phyloP scores from a whole-genome alignment of 257 asterid genomes.

The Galeopsis tetrahit region DNA sequence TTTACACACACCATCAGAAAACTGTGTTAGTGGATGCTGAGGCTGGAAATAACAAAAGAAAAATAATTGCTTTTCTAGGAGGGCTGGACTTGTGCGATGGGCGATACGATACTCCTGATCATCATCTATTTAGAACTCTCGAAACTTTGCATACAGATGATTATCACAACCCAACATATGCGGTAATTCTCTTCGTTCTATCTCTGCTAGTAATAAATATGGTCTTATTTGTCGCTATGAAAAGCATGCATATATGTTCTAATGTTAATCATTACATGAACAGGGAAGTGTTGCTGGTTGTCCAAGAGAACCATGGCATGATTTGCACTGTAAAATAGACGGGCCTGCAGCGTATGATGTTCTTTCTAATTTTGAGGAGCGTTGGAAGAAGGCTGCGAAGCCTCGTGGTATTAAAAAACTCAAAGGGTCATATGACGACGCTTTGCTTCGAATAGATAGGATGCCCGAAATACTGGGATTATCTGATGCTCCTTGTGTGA shows the following conservation, averaged over 20 bases:
- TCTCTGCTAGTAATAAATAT: neutral
- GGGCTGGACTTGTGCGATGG: slow-evolving; percentile 97
- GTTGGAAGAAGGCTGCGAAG: slow-evolving; percentile 92
- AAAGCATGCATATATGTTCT: slow-evolving; percentile 13
- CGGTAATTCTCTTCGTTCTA: slow-evolving; percentile 51
- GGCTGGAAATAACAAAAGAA: slow-evolving; percentile 84
- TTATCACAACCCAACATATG: slow-evolving; percentile 90
- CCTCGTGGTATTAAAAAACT: slow-evolving; percentile 87
- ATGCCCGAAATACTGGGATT: slow-evolving; percentile 86
- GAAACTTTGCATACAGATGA: slow-evolving; percentile 79
- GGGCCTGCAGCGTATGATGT: slow-evolving; percentile 99
- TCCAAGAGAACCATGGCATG: slow-evolving; percentile 99
- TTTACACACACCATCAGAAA: slow-evolving; percentile 98
- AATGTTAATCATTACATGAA: slow-evolving; percentile 12
- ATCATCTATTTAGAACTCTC: slow-evolving; percentile 72
- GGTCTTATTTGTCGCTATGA: slow-evolving; percentile 4
- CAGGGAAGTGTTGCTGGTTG: slow-evolving; percentile 83
- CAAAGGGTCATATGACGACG: slow-evolving; percentile 79
- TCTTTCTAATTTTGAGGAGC: slow-evolving; percentile 84
- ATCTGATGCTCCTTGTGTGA: slow-evolving; percentile 70
- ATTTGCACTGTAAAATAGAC: slow-evolving; percentile 89
- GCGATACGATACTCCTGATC: slow-evolving; percentile 89
- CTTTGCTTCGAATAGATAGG: slow-evolving; percentile 86
- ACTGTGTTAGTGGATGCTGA: slow-evolving; percentile 92
- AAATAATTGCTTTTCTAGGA: slow-evolving; percentile 84